phyloP scores from a whole-genome alignment of 495 filamentous ascomycete species.

The Friedmanniomyces simplex region DNA sequence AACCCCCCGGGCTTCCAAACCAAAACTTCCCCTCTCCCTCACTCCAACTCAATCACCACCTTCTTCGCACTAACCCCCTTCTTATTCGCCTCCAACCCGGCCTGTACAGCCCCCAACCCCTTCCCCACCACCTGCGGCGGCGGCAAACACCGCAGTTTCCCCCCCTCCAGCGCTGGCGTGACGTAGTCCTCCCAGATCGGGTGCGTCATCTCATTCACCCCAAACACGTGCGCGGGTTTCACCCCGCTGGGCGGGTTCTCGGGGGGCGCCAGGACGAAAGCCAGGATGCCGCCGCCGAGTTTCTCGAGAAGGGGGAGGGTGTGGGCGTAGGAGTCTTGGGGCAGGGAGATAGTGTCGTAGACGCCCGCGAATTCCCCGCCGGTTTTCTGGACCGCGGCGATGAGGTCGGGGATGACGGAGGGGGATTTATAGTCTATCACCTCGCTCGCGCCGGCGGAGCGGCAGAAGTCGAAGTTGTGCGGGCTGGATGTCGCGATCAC shows the following conservation, averaged over 20 bases:
- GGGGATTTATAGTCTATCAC: constrained; percentile 43
- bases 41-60: constrained; percentile 25
- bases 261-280: constrained; percentile 19
- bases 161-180: constrained; percentile 30
- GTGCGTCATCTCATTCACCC: constrained; percentile 15
- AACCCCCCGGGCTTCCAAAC: no score
- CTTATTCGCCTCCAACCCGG: constrained; percentile 25
- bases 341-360: constrained; percentile 27
- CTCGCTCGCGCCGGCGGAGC: constrained; percentile 42
- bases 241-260: constrained; percentile 15
- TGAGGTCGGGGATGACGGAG: constrained; percentile 31
- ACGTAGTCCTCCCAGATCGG: constrained; percentile 37
- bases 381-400: constrained; percentile 23
- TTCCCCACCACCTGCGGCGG: constrained; percentile 24
- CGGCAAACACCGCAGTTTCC: constrained; percentile 33
- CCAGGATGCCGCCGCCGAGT: constrained; percentile 23
- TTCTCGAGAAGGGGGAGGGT: constrained; percentile 24
- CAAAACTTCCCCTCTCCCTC: no score
- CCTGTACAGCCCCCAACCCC: constrained; percentile 28
- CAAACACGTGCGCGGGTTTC: constrained; percentile 21
- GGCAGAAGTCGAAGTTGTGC: constrained; percentile 45
- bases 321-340: constrained; percentile 15
- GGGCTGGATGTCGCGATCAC: constrained; percentile 46
- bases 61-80: constrained; percentile 30
- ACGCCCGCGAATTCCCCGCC: constrained; percentile 25